phyloP scores from a whole-genome alignment of 441 rosid genomes.

The Arabidopsis hybrid region DNA sequence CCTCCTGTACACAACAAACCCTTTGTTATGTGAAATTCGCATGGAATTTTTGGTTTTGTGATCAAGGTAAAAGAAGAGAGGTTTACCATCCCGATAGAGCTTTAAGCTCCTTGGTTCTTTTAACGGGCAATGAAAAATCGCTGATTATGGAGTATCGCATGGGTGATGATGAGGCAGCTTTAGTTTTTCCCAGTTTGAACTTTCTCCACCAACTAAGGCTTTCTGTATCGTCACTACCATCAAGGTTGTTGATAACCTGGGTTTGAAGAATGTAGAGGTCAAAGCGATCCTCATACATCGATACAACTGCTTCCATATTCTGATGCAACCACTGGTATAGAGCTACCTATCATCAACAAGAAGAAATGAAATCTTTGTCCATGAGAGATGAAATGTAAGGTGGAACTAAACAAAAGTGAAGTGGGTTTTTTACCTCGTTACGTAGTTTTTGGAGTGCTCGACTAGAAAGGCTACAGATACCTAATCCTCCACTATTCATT shows the following conservation, averaged over 20 bases:
- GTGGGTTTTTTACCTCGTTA: conserved; percentile 67
- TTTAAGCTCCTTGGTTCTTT: conserved; percentile 85
- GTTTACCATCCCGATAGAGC: conserved; percentile 90
- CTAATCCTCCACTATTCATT: conserved; percentile 59
- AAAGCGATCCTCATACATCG: conserved; percentile 93
- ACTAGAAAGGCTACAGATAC: conserved; percentile 82
- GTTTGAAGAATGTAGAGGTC: conserved; percentile 69
- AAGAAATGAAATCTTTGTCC: not conserved
- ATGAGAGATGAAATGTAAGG: conserved; percentile 24
- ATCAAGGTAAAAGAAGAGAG: conserved; percentile 34
- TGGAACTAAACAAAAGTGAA: conserved; percentile 19
- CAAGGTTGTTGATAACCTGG: conserved; percentile 55
- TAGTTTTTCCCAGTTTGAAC: conserved; percentile 51
- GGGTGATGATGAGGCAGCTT: conserved; percentile 45
- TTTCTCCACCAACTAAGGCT: conserved; percentile 76
- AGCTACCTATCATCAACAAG: conserved; percentile 63
- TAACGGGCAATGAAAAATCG: conserved; percentile 73
- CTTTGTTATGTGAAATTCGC: not conserved
- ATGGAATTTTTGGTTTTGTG: not conserved
- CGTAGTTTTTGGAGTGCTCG: conserved; percentile 85
- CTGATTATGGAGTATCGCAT: conserved; percentile 56
- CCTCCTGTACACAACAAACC: conserved; percentile 62
- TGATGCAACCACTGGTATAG: conserved; percentile 89
- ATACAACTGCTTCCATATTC: conserved; percentile 83
- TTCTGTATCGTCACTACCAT: conserved; percentile 47